These are phyloP conservation scores for Pythium insidiosum DNA, from an alignment of 352 stramenopile species.

Conservation along the genomic window DNA sequence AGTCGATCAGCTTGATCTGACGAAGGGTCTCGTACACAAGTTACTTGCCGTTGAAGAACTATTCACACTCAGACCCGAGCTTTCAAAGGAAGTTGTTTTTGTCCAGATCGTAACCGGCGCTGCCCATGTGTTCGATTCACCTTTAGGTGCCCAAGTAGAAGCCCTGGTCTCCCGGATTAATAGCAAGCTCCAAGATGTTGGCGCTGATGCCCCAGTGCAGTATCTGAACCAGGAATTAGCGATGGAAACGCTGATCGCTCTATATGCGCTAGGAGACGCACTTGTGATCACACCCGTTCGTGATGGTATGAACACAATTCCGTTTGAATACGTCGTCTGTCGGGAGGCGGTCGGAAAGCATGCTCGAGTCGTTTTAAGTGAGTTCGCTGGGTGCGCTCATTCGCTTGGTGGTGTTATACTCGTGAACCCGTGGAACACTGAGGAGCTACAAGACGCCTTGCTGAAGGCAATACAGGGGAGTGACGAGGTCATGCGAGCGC, in stretches of 20 bases:
- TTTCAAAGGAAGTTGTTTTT: conserved; percentile 91
- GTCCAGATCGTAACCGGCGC: conserved; percentile 88
- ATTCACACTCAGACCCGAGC: conserved; percentile 82
- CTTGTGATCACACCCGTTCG: conserved; percentile 81
- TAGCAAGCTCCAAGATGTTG: conserved; percentile 87
- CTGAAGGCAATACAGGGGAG: conserved; percentile 41
- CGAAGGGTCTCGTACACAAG: conserved; percentile 88
- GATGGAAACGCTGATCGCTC: conserved; percentile 80
- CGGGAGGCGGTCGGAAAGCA: conserved; percentile 59
- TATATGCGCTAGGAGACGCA: conserved; percentile 81
- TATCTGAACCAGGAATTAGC: conserved; percentile 88
- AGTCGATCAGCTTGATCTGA: conserved; percentile 82
- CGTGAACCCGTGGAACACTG: conserved; percentile 86
- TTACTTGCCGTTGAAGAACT: conserved; percentile 86
- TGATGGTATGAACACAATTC: conserved; percentile 90
- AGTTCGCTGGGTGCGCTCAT: conserved; percentile 87
- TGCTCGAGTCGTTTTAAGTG: conserved; percentile 84
- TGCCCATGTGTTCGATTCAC: conserved; percentile 35
- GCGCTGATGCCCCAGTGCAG: conserved; percentile 79
- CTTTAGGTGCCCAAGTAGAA: conserved; percentile 82
- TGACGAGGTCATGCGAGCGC: conserved; percentile 58
- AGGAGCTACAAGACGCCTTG: conserved; percentile 56
- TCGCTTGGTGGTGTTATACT: conserved; percentile 76
- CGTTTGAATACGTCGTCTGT: conserved; percentile 87
- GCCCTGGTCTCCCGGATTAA: conserved; percentile 89